Conservation (phyloP, 345 rosid genomes). For the Bruguiera parviflora region DNA sequence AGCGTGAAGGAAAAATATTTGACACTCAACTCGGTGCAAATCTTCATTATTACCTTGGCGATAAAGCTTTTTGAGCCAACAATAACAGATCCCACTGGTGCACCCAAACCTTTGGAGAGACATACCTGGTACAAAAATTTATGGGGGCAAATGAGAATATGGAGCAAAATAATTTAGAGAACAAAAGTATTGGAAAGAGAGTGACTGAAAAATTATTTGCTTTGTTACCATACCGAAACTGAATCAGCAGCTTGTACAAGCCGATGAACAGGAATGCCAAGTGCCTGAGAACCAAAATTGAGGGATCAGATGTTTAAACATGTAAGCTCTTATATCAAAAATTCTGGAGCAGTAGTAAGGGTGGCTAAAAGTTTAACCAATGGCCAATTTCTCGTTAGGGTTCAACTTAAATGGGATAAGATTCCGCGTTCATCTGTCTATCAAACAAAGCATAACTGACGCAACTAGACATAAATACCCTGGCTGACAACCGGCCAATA, state of each 20-base stretch:
- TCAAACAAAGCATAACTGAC: too few species aligned
- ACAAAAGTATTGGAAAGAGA: not conserved
- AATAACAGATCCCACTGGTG: slow-evolving; percentile 89
- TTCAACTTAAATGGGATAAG: too few species aligned
- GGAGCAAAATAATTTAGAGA: not conserved
- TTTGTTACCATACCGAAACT: slow-evolving; percentile 50
- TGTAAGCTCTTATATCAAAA: not conserved
- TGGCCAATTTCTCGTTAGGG: too few species aligned
- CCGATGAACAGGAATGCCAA: slow-evolving; percentile 75
- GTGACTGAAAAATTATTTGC: not conserved
- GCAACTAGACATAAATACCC: too few species aligned
- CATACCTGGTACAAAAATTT: slow-evolving; percentile 51
- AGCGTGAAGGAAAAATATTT: not conserved
- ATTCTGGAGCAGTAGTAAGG: too few species aligned
- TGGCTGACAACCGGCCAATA: too few species aligned
- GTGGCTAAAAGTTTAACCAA: too few species aligned
- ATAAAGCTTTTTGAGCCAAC: slow-evolving; percentile 81
- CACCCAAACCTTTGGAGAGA: slow-evolving; percentile 87
- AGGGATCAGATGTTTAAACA: slow-evolving; percentile 16
- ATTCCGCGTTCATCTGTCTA: too few species aligned
- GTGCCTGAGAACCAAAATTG: slow-evolving; percentile 52
- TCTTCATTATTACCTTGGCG: slow-evolving; percentile 45
- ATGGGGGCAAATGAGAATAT: not conserved
- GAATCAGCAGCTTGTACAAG: slow-evolving; percentile 91
- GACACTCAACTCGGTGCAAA: not conserved